phyloP scores from a whole-genome alignment of 257 asterid species.

The Gardenia jasminoides region DNA sequence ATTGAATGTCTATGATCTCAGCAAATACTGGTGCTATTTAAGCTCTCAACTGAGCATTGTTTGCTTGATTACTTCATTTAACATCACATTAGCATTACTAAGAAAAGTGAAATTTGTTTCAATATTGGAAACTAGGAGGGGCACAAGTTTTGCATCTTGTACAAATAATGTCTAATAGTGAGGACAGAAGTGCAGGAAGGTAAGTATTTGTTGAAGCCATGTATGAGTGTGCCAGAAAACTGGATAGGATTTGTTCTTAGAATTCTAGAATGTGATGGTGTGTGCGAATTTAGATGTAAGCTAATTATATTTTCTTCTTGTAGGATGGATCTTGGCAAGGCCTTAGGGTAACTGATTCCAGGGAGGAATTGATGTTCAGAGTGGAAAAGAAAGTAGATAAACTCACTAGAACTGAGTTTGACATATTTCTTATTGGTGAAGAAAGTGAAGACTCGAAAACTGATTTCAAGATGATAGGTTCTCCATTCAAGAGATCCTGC shows the following conservation, averaged over 20 bases:
- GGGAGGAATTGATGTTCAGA: conserved; percentile 46
- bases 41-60: not conserved
- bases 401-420: conserved; percentile 52
- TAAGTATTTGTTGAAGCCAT: not conserved
- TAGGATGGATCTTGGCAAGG: conserved; percentile 75
- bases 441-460: conserved; percentile 39
- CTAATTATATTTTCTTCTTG: conserved; percentile 21
- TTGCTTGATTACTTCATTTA: not conserved
- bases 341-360: conserved; percentile 40
- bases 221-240: conserved; percentile 1
- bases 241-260: not conserved
- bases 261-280: not conserved
- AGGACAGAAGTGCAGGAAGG: not conserved
- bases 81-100: not conserved
- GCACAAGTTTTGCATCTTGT: not conserved
- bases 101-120: not conserved
- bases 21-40: not conserved
- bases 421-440: conserved; percentile 44
- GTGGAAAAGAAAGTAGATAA: conserved; percentile 52
- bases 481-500: conserved; percentile 82
- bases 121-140: not conserved
- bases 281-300: conserved; percentile 9
- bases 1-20: not conserved
- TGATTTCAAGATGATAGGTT: conserved; percentile 77
- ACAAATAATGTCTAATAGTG: not conserved